Base-by-base conservation (phyloP, 202 grass and related monocot species). In the Saccharum hybrid region DNA sequence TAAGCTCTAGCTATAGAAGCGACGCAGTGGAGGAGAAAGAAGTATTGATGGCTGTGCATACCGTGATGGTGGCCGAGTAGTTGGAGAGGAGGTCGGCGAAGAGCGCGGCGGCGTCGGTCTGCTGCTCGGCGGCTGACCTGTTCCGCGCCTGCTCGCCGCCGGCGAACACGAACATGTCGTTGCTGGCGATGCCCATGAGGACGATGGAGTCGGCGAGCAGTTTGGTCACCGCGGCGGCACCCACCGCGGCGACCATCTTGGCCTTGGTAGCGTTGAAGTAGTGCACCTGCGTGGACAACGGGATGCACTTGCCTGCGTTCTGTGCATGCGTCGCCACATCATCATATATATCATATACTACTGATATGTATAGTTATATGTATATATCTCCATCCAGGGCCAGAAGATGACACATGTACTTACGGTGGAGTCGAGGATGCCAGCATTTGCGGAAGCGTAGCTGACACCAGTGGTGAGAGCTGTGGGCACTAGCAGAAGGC, bases 151-250 rank as follows among this genome's bases (percentile, higher is more conserved):
- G 51, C 46, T 62, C 23, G 0, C 68, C 22, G 49, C 26, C 7
- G 8, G 77, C 22, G 60, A 81, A 88, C 14, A 15, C 51, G 67
- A 87, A 87, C 19, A 91, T 0, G 63, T 87, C 81, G 39, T 94
- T 94, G 72, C 61, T 70, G 8, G 72, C 86, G 21, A 26, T 6
- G 41, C 84, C 69, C 11, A 91, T 0, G 79, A 88, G 68, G 77
- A 91, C 75, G 86, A 91, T 26, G 33, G 86, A 94, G 12, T 18
- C 66, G 22, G 28, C 23, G 19, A 91, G 43, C 22, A 71, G 22
- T 14, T 0, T 7, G 18, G 33, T 9, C 8, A 79, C 69, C 1
- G 2, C 8, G 0, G 0, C n/a, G 37, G 2, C 6, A 1, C 71
- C 86, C 18, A 6, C 36, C 2, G 7, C 28, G 2, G 38, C 59